Evolutionary conservation across 2,329 filamentous ascomycete species (phyloP).

Genomic region (Cercospora sp.): DNA sequence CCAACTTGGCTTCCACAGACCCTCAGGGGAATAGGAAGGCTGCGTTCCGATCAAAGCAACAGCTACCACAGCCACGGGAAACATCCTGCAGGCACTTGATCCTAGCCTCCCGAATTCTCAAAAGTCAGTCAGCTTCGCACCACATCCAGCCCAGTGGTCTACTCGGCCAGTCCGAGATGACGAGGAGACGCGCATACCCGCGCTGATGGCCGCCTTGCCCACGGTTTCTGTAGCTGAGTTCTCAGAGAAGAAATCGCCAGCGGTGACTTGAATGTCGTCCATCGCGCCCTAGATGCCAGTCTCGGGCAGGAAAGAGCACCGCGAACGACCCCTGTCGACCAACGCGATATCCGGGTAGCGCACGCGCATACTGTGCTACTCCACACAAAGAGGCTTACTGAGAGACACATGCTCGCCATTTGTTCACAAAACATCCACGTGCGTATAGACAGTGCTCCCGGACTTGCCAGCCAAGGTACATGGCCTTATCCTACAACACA

Average conservation of each 20-base stretch:
- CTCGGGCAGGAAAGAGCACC: not conserved
- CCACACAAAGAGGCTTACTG: not conserved
- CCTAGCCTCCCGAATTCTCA: not conserved
- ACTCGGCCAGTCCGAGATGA: slow-evolving; percentile 3
- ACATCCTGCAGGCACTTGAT: slow-evolving; percentile 1
- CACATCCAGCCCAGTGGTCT: not conserved
- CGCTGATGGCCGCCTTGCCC: not conserved
- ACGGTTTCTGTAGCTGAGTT: not conserved
- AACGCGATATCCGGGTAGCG: not conserved
- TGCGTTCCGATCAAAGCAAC: not conserved
- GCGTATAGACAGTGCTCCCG: not conserved
- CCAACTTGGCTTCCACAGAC: not conserved
- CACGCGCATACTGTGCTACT: not conserved
- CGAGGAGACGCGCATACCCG: not conserved
- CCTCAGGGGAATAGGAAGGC: not conserved
- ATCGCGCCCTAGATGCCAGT: not conserved
- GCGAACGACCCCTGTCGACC: not conserved
- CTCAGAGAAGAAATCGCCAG: not conserved
- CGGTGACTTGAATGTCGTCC: not conserved
- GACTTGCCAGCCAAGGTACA: not conserved
- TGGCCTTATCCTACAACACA: not conserved
- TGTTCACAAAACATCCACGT: not conserved
- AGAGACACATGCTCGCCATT: not conserved
- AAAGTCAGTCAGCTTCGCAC: not conserved
- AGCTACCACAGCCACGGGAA: not conserved